A percentile compares a stretch with the other conserved stretches of the same genome.
Conservation (phyloP, 371 early-diverging fungal genomes). For the Rhizomucor miehei region DNA sequence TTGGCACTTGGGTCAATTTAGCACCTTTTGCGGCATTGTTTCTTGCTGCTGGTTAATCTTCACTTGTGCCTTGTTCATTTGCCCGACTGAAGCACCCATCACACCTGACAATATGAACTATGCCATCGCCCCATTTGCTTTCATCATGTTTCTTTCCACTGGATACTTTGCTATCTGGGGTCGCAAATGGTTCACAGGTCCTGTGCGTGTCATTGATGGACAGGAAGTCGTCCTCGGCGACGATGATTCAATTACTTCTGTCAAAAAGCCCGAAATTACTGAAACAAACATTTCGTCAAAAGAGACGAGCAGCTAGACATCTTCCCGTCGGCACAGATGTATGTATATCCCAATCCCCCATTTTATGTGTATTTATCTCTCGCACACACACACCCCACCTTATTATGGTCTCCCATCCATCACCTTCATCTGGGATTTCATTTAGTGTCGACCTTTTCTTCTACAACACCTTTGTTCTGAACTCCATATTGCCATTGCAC, state of each 20-base stretch:
- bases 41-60: constrained; percentile 55
- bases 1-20: constrained; percentile 55
- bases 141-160: constrained; percentile 25
- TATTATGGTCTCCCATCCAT: background rate
- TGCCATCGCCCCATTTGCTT: constrained; percentile 36
- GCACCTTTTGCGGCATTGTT: constrained; percentile 40
- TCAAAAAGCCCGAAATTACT: background rate
- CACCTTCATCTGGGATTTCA: background rate
- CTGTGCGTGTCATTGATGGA: constrained; percentile 42
- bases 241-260: constrained; percentile 10
- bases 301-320: background rate
- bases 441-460: background rate
- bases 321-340: too few relatives aligned
- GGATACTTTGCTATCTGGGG: constrained; percentile 50
- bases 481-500: background rate
- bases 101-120: constrained; percentile 50
- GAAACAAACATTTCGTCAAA: background rate
- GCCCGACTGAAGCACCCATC: constrained; percentile 60
- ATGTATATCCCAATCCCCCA: too few relatives aligned
- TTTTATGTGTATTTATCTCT: too few relatives aligned
- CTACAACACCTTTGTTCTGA: background rate
- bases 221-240: constrained; percentile 44
- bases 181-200: constrained; percentile 49
- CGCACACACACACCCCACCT: too few relatives aligned
- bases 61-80: constrained; percentile 59